Evolutionary conservation across 306 rosid species (phyloP).

Genomic region (Calophaca sinica): DNA sequence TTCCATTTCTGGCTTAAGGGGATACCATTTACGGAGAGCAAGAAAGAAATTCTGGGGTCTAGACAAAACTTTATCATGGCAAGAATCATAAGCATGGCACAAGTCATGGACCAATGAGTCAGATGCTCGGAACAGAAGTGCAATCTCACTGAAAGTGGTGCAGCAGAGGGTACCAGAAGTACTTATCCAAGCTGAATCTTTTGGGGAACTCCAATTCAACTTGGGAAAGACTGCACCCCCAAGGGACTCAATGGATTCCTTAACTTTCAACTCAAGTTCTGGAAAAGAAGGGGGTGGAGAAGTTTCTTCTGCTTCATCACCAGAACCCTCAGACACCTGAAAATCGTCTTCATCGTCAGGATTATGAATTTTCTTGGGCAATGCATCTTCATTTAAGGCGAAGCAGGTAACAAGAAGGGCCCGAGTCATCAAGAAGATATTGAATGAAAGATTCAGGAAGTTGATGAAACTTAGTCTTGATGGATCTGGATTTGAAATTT

Average conservation of each 20-base stretch:
- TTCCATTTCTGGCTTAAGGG: conserved; percentile 74
- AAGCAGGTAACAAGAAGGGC: conserved; percentile 53
- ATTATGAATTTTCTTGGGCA: conserved; percentile 71
- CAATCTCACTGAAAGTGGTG: conserved; percentile 73
- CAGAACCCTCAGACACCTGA: conserved; percentile 68
- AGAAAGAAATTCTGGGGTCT: conserved; percentile 61
- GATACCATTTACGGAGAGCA: conserved; percentile 54
- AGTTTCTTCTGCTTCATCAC: conserved; percentile 63
- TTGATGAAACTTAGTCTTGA: no score
- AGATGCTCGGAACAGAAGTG: conserved; percentile 56
- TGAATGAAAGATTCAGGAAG: no score
- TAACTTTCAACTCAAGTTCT: conserved; percentile 72
- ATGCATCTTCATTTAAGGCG: conserved; percentile 73
- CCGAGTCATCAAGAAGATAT: no score
- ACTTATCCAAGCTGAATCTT: conserved; percentile 84
- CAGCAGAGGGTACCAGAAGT: conserved; percentile 67
- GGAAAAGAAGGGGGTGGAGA: conserved; percentile 63
- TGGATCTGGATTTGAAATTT: no score
- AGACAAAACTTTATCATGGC: conserved; percentile 58
- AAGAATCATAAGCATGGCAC: conserved; percentile 66
- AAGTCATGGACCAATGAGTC: no score
- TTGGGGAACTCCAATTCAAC: conserved; percentile 85
- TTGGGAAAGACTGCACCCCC: conserved; percentile 79
- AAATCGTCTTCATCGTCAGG: conserved; percentile 47
- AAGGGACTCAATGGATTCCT: conserved; percentile 69